phyloP scores from a whole-genome alignment of 83 land plant genomes.

The Isoetes engelmannii region DNA sequence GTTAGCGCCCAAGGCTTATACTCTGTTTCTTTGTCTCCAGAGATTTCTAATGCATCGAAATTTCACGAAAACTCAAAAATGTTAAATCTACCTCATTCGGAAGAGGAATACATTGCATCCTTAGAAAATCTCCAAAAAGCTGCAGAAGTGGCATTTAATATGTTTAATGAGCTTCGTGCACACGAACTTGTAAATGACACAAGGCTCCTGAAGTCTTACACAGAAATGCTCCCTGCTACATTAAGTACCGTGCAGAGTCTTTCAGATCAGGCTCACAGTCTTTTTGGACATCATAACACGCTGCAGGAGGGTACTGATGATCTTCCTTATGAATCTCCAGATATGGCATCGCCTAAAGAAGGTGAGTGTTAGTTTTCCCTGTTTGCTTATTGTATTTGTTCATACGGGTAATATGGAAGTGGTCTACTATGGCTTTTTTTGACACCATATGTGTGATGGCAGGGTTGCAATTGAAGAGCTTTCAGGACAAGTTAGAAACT shows the following conservation, averaged over 20 bases:
- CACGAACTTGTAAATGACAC: neutral
- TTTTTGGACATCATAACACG: neutral
- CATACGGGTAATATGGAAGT: neutral
- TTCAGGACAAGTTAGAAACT: neutral
- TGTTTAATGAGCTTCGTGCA: constrained; percentile 1
- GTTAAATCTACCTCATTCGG: neutral
- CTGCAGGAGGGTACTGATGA: neutral
- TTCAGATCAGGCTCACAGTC: neutral
- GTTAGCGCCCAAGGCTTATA: neutral
- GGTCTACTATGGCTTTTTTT: neutral
- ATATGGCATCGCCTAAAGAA: neutral
- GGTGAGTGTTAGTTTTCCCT: neutral
- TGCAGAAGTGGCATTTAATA: neutral
- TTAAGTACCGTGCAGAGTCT: neutral
- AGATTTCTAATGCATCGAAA: neutral
- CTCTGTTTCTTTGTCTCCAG: neutral
- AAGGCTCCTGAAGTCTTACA: neutral
- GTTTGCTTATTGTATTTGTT: neutral
- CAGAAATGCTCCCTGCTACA: neutral
- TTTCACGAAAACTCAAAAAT: neutral
- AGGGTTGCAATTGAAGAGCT: neutral
- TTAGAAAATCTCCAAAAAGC: constrained; percentile 1
- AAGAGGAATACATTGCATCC: neutral
- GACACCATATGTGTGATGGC: neutral
- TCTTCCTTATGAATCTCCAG: neutral